A percentile compares a stretch with the other conserved stretches of the same genome.
These are phyloP conservation scores for Diophrys appendiculata DNA, from an alignment of 73 alveolate species.

Conservation along the genomic window DNA sequence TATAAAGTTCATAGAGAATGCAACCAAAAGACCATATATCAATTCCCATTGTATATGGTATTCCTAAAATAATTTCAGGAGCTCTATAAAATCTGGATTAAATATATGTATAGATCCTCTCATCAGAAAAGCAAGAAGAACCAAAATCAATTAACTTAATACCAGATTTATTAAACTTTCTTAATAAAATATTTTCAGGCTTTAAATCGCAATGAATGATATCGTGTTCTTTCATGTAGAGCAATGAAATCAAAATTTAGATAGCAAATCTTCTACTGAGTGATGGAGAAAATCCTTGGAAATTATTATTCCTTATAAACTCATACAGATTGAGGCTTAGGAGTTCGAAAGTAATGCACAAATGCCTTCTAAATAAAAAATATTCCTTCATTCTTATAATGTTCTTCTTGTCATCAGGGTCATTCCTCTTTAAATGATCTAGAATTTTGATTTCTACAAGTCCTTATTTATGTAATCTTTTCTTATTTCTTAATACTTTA, in stretches of 20 bases:
- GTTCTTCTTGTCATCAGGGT: conserved; percentile 44
- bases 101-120: conserved; percentile 76
- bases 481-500: conserved; percentile 55
- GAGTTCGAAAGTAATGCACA: conserved; percentile 60
- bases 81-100: conserved; percentile 79
- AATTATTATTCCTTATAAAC: conserved; percentile 34
- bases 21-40: conserved; percentile 86
- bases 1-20: conserved; percentile 70
- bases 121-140: conserved; percentile 75
- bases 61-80: conserved; percentile 75
- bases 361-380: conserved; percentile 53
- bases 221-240: conserved; percentile 32
- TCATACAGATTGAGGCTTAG: conserved; percentile 52
- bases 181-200: conserved; percentile 87
- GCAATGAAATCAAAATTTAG: conserved; percentile 42
- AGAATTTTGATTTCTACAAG: conserved; percentile 70
- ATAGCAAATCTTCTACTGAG: conserved; percentile 57
- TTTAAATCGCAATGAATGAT: conserved; percentile 90
- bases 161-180: conserved; percentile 59
- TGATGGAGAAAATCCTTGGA: conserved; percentile 46
- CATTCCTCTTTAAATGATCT: conserved; percentile 40
- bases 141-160: conserved; percentile 89
- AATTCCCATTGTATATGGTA: conserved; percentile 64
- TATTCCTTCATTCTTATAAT: conserved; percentile 47
- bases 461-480: conserved; percentile 74